Conservation (phyloP, 2,329 filamentous ascomycete species). For the Fusarium illudens region DNA sequence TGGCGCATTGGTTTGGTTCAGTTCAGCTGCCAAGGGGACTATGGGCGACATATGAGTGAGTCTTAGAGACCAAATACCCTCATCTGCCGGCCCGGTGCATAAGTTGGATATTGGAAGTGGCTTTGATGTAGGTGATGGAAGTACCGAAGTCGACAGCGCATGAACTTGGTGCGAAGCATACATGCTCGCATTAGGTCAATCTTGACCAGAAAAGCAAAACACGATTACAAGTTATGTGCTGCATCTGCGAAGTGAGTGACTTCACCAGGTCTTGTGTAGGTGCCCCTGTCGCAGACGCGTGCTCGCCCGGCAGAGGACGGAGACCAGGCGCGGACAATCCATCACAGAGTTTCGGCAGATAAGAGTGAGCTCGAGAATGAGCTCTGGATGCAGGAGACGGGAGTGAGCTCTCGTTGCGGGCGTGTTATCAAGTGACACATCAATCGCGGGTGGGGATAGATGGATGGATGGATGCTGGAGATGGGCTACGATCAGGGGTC, state of each 20-base stretch:
- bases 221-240: background rate
- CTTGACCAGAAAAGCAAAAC: conserved; percentile 14
- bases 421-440: conserved; percentile 3
- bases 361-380: background rate
- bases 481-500: conserved; percentile 9
- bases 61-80: background rate
- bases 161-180: conserved; percentile 1
- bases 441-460: conserved; percentile 1
- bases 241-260: background rate
- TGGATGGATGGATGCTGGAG: too few species aligned
- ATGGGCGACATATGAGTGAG: background rate
- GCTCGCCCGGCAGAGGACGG: background rate
- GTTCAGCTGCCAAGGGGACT: background rate
- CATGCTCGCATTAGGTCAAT: background rate
- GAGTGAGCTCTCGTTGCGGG: background rate
- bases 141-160: background rate
- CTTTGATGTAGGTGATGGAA: background rate
- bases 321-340: background rate
- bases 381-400: background rate
- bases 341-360: background rate
- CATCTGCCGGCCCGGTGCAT: background rate
- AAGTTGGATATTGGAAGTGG: background rate
- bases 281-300: background rate
- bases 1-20: background rate
- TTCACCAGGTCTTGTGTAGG: background rate